Conservation (phyloP, 148 eudicot species). For the Talinum fruticosum region DNA sequence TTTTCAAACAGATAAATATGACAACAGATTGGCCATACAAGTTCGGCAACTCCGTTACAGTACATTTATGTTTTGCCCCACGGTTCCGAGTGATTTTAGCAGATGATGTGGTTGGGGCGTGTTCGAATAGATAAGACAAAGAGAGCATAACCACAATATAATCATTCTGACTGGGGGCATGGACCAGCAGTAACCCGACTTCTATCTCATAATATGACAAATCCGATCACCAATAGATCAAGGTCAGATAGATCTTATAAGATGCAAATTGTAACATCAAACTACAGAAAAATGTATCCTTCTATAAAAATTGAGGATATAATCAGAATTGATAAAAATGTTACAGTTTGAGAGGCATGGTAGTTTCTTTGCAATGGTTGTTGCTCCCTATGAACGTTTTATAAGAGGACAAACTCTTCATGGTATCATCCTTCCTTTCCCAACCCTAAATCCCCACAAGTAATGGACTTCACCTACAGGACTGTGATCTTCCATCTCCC, state of each 20-base stretch:
- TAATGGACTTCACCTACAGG: slow-evolving; percentile 30
- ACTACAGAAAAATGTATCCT: slow-evolving; percentile 25
- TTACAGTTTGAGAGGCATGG: slow-evolving; percentile 28
- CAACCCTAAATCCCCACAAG: slow-evolving; percentile 22
- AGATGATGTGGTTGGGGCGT: too few relatives aligned
- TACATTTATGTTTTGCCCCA: too few relatives aligned
- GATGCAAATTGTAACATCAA: background rate
- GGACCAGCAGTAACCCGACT: too few relatives aligned
- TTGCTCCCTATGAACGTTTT: slow-evolving; percentile 12
- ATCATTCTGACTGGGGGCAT: too few relatives aligned
- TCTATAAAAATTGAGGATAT: slow-evolving; percentile 40
- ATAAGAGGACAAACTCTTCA: slow-evolving; percentile 15
- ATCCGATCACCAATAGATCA: too few relatives aligned
- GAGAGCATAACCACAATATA: too few relatives aligned
- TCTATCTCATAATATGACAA: too few relatives aligned
- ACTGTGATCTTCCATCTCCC: slow-evolving; percentile 72
- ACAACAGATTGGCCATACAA: too few relatives aligned
- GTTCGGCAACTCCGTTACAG: too few relatives aligned
- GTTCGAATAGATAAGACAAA: too few relatives aligned
- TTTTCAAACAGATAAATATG: too few relatives aligned
- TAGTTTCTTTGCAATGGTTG: slow-evolving; percentile 9
- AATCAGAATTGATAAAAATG: slow-evolving; percentile 28
- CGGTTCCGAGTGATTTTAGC: too few relatives aligned
- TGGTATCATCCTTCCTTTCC: slow-evolving; percentile 16
- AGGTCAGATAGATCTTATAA: background rate